These are phyloP conservation scores for Crucihimalaya himalaica DNA, from an alignment of 345 rosid species.

Conservation along the genomic window DNA sequence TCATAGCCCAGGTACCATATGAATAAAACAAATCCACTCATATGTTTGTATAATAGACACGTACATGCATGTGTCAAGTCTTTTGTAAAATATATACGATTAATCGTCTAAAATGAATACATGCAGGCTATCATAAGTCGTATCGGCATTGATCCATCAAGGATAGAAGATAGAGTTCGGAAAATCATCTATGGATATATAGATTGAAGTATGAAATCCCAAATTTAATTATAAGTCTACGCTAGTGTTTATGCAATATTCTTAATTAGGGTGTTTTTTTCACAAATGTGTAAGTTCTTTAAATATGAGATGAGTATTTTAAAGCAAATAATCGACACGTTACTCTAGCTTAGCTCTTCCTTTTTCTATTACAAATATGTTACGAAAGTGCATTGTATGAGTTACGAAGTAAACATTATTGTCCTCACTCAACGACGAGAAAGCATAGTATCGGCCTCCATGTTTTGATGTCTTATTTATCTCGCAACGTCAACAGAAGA, in stretches of 20 bases:
- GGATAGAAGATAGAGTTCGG: slow-evolving; percentile 25
- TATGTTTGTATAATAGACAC: neutral
- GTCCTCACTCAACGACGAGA: no score
- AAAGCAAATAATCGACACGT: no score
- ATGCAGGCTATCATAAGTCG: slow-evolving; percentile 35
- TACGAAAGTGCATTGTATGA: no score
- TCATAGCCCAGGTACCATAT: slow-evolving; percentile 16
- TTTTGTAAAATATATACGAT: neutral
- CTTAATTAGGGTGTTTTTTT: neutral
- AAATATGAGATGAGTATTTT: neutral
- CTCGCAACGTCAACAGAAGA: no score
- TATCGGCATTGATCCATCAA: slow-evolving; percentile 33
- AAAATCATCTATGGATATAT: slow-evolving; percentile 11
- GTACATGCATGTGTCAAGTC: neutral
- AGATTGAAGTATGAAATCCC: neutral
- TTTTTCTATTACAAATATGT: no score
- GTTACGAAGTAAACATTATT: no score
- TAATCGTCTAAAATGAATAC: neutral
- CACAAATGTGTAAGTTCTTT: neutral
- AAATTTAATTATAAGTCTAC: neutral
- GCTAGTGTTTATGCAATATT: neutral
- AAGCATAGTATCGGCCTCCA: no score
- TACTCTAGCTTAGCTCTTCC: no score
- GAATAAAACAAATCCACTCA: neutral
- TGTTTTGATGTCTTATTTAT: no score